Percentiles rank a stretch among this genome's conserved stretches.
Evolutionary conservation across 1,139 yeast species (phyloP).

Genomic region (Candida dubliniensis): DNA sequence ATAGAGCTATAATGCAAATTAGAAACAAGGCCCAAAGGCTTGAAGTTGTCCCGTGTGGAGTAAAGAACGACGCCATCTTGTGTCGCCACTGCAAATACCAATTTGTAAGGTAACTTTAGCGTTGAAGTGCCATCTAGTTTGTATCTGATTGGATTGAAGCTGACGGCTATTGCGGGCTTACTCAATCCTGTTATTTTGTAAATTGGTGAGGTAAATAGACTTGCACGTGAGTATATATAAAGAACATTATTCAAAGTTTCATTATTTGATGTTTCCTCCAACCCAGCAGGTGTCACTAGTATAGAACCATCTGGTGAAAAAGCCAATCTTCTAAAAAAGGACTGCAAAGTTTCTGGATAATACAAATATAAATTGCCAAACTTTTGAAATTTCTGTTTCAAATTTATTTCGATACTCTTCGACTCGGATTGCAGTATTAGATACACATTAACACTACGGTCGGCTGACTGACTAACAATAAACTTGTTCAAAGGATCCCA

Average conservation of each 20-base stretch:
- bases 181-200: conserved; percentile 76
- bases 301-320: conserved; percentile 90
- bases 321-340: conserved; percentile 81
- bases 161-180: conserved; percentile 81
- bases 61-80: conserved; percentile 83
- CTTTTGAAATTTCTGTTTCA: conserved; percentile 22
- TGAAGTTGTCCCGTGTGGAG: conserved; percentile 61
- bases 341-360: conserved; percentile 83
- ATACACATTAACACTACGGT: conserved; percentile 74
- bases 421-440: conserved; percentile 7
- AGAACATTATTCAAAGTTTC: conserved; percentile 56
- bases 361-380: conserved; percentile 41
- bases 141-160: conserved; percentile 72
- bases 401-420: conserved; percentile 5
- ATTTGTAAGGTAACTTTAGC: conserved; percentile 58
- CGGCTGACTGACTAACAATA: conserved; percentile 88
- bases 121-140: conserved; percentile 20
- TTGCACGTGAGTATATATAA: conserved; percentile 70
- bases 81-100: conserved; percentile 92
- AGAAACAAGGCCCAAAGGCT: conserved; percentile 72
- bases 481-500: conserved; percentile 89
- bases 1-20: conserved; percentile 86
- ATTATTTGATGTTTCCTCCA: conserved; percentile 21
- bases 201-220: conserved; percentile 67
- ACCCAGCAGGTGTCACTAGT: conserved; percentile 81